Evolutionary conservation across 306 rosid species (phyloP), one percentile per base, ranked within the genome.

Genomic region (Senna siamea): DNA sequence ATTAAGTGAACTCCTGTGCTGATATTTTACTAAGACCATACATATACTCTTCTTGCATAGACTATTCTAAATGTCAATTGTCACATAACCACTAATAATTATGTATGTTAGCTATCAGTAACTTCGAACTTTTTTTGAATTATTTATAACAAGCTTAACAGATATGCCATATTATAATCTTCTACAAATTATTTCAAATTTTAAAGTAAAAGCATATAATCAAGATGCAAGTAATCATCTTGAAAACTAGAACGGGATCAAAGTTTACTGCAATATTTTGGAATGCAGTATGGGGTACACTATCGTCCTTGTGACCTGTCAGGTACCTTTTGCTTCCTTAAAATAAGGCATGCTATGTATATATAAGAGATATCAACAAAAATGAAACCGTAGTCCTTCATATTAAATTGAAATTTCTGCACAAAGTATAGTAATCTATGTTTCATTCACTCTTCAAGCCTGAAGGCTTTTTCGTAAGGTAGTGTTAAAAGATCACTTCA

Each of bases 301-400:
- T 22, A 23, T 23, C 15, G 37, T 26, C 34, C 50, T 43, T 12
- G 38, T 7, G 7, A 43, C 50, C 70, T 75, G 41, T 37, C 56
- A 52, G 17, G 75, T 70, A 43, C 18, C 34, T 22, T 57, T 70
- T 66, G 41, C 51, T 44, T 51, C 50, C 41, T 38, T 19, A 55
- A 64, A 60, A 54, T 72, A 62, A 67, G 3, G 19, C 32, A 11
- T 18, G 68, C n/a, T 37, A 6, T 65, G 20, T 37, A 22, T n/a
- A n/a, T n/a, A n/a, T n/a, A n/a, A n/a, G n/a, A n/a, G n/a, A 37
- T 18, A 17, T 20, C 17, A 60, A 60, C 34, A 7, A 14, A 1
- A 28, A 32, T 22, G 10, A 58, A 28, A 32, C 12, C 65, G 5
- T 4, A 20, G 11, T 32, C 4, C 12, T 32, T 58, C 65, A 58